Conservation (phyloP, 2,329 filamentous ascomycete species). For the Alternaria infectoria region DNA sequence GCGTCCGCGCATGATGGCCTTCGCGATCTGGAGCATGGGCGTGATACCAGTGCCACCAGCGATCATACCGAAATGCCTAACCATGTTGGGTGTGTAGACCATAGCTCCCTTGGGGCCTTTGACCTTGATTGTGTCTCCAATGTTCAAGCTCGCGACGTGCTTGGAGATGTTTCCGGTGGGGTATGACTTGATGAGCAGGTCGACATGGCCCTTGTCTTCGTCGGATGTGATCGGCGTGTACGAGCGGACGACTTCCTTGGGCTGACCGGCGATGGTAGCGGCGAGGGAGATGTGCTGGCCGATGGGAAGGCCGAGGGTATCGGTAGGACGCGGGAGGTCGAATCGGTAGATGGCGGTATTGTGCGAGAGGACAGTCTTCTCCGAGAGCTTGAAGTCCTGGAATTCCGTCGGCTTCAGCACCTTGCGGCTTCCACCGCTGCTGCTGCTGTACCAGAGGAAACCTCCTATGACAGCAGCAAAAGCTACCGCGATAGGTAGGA, state of each 20-base stretch:
- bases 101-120: slow-evolving; percentile 96
- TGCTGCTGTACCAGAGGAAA: slow-evolving; percentile 73
- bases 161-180: slow-evolving; percentile 97
- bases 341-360: slow-evolving; percentile 99
- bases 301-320: slow-evolving; percentile 94
- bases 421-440: slow-evolving; percentile 68
- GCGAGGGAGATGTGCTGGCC: slow-evolving; percentile 98
- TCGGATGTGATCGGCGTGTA: slow-evolving; percentile 53
- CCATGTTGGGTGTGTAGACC: slow-evolving; percentile 97
- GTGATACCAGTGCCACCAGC: slow-evolving; percentile 97
- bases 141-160: slow-evolving; percentile 80
- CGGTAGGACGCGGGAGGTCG: slow-evolving; percentile 74
- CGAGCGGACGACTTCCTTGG: slow-evolving; percentile 49
- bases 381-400: slow-evolving; percentile 89
- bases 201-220: slow-evolving; percentile 77
- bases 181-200: slow-evolving; percentile 97
- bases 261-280: slow-evolving; percentile 54
- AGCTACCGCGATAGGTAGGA: slow-evolving; percentile 70
- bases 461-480: slow-evolving; percentile 70
- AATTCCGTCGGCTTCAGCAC: slow-evolving; percentile 86
- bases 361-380: slow-evolving; percentile 96
- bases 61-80: slow-evolving; percentile 96
- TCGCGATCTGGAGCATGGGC: slow-evolving; percentile 95
- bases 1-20: slow-evolving; percentile 82
- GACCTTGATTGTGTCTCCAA: slow-evolving; percentile 84